phyloP scores from a whole-genome alignment of 352 stramenopile genomes.

The Pythium folliculosum region DNA sequence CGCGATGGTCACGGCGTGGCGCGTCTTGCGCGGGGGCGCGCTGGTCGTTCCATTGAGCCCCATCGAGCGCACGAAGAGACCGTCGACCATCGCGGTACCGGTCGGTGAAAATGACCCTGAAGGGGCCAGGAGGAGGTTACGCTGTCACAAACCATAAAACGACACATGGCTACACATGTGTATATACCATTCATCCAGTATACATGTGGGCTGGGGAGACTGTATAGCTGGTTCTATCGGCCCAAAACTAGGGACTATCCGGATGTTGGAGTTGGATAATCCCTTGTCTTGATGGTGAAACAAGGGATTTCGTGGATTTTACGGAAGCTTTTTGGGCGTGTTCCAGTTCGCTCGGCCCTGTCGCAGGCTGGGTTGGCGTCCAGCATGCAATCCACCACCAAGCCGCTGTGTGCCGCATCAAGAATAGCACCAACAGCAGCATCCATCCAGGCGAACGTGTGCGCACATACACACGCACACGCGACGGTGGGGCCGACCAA shows the following conservation, averaged over 20 bases:
- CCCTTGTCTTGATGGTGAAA: neutral
- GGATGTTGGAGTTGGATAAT: slow-evolving; percentile 2
- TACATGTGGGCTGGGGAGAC: neutral
- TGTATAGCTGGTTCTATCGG: slow-evolving; percentile 4
- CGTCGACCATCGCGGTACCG: slow-evolving; percentile 22
- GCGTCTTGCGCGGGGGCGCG: slow-evolving; percentile 14
- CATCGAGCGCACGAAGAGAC: slow-evolving; percentile 17
- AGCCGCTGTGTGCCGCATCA: neutral
- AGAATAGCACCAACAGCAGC: neutral
- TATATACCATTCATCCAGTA: neutral
- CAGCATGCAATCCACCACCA: neutral
- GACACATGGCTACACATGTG: slow-evolving; percentile 22
- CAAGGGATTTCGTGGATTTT: slow-evolving; percentile 11
- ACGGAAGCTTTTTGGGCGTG: neutral
- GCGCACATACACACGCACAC: neutral
- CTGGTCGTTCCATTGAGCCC: slow-evolving; percentile 6
- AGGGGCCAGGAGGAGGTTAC: neutral
- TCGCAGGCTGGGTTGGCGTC: neutral
- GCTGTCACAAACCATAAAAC: slow-evolving; percentile 10
- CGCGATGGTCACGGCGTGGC: slow-evolving; percentile 28
- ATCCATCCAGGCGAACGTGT: neutral
- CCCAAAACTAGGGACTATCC: too few relatives aligned
- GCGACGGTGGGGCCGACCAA: neutral
- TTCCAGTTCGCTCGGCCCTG: neutral
- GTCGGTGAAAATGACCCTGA: neutral